phyloP scores from a whole-genome alignment of 805 yeast species.

The Hanseniaspora taiwanica region DNA sequence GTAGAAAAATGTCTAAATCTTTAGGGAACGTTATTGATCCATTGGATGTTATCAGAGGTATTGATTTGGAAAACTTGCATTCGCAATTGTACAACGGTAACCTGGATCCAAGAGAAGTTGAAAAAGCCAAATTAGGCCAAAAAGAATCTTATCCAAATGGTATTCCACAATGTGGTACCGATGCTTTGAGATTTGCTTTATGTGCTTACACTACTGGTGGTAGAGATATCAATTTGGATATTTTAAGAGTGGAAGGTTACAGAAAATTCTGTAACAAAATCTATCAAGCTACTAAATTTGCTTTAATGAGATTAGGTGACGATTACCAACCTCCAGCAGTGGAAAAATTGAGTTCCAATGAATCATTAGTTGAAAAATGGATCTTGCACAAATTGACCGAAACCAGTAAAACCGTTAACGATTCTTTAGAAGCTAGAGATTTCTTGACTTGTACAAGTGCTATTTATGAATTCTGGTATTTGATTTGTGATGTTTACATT shows the following conservation, averaged over 20 bases:
- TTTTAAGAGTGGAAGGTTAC: conserved; percentile 95
- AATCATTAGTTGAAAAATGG: conserved; percentile 93
- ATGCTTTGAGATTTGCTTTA: conserved; percentile 92
- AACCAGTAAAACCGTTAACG: conserved; percentile 51
- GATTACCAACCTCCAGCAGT: conserved; percentile 72
- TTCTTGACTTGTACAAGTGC: conserved; percentile 79
- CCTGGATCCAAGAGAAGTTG: conserved; percentile 78
- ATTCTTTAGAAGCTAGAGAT: conserved; percentile 68
- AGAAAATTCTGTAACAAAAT: conserved; percentile 99
- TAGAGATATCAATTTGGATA: conserved; percentile 92
- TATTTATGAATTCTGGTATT: conserved; percentile 89
- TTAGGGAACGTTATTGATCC: conserved; percentile 96
- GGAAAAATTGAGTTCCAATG: conserved; percentile 55
- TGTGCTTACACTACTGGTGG: conserved; percentile 99
- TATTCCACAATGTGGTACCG: conserved; percentile 98
- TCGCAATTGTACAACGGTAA: conserved; percentile 69
- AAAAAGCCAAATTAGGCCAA: conserved; percentile 81
- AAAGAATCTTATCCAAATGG: conserved; percentile 85
- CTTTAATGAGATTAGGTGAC: conserved; percentile 79
- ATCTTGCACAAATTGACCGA: conserved; percentile 73
- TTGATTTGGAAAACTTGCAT: conserved; percentile 64
- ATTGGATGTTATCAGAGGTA: conserved; percentile 84
- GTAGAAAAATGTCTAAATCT: conserved; percentile 97
- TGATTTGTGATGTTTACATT: conserved; percentile 93
- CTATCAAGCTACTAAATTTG: conserved; percentile 97